These are phyloP conservation scores for Chaetomium fimeti DNA, from an alignment of 495 filamentous ascomycete genomes.

Conservation along the genomic window DNA sequence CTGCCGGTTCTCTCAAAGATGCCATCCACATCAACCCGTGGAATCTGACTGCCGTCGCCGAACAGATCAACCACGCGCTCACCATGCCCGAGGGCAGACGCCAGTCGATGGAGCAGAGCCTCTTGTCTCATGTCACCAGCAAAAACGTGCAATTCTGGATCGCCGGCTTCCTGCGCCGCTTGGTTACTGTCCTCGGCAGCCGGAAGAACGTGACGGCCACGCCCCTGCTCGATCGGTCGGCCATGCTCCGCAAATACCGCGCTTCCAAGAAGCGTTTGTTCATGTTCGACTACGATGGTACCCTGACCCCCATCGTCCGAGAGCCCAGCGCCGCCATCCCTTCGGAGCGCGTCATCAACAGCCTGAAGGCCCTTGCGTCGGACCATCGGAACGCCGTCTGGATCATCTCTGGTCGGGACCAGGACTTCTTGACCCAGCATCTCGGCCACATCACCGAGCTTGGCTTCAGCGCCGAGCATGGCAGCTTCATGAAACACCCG, in stretches of 20 bases:
- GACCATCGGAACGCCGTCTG: conserved; percentile 86
- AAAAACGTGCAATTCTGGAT: conserved; percentile 85
- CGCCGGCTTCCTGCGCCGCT: conserved; percentile 66
- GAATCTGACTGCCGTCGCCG: conserved; percentile 78
- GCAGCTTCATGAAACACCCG: conserved; percentile 85
- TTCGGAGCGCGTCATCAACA: conserved; percentile 73
- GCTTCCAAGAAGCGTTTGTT: conserved; percentile 73
- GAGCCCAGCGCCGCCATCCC: conserved; percentile 86
- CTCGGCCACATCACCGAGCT: conserved; percentile 81
- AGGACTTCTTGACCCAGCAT: conserved; percentile 81
- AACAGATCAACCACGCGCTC: conserved; percentile 74
- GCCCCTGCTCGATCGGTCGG: conserved; percentile 70
- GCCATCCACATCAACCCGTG: conserved; percentile 95
- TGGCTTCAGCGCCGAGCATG: conserved; percentile 92
- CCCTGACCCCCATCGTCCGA: conserved; percentile 90
- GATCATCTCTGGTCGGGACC: conserved; percentile 94
- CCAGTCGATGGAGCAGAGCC: conserved; percentile 54
- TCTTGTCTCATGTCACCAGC: conserved; percentile 79
- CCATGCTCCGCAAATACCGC: conserved; percentile 68
- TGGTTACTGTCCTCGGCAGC: conserved; percentile 74
- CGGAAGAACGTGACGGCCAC: conserved; percentile 73
- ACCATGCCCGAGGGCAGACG: conserved; percentile 66
- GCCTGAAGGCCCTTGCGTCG: conserved; percentile 72
- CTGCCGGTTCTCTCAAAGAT: conserved; percentile 76
- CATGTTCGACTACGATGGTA: conserved; percentile 99